Evolutionary conservation across 78 protist genomes (phyloP).

Genomic region (Anaeramoeba ignava): DNA sequence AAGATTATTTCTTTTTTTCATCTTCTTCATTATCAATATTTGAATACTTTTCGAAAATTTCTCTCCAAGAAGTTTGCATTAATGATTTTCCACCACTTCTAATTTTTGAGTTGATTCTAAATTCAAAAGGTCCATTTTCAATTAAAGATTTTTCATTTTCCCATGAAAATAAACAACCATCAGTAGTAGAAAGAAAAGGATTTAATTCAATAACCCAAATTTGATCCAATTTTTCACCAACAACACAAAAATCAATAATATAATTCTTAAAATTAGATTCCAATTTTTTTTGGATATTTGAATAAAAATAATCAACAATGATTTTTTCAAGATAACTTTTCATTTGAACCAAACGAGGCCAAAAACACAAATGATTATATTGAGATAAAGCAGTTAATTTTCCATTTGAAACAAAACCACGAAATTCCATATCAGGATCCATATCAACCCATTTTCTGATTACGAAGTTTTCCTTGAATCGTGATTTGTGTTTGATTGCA

Average conservation of each 20-base stretch:
- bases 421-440: constrained; percentile 28
- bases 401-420: constrained; percentile 17
- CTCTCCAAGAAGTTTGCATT: neutral
- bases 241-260: constrained; percentile 14
- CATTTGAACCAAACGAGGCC: neutral
- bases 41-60: neutral
- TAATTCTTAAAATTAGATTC: neutral
- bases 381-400: constrained; percentile 10
- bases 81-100: neutral
- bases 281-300: neutral
- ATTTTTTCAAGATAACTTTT: neutral
- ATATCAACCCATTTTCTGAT: constrained; percentile 24
- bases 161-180: constrained; percentile 14
- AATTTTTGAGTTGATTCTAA: neutral
- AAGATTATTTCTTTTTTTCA: too few species aligned
- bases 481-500: constrained; percentile 4
- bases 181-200: constrained; percentile 21
- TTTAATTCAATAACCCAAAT: constrained; percentile 23
- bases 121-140: neutral
- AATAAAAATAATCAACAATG: neutral
- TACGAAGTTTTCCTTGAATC: constrained; percentile 12
- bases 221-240: neutral
- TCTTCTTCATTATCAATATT: too few species aligned
- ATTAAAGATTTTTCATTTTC: neutral
- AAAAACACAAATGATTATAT: constrained; percentile 8